Evolutionary conservation across 805 yeast species (phyloP), one percentile per base, ranked within the genome.

Genomic region (Lipomyces mesembrius): DNA sequence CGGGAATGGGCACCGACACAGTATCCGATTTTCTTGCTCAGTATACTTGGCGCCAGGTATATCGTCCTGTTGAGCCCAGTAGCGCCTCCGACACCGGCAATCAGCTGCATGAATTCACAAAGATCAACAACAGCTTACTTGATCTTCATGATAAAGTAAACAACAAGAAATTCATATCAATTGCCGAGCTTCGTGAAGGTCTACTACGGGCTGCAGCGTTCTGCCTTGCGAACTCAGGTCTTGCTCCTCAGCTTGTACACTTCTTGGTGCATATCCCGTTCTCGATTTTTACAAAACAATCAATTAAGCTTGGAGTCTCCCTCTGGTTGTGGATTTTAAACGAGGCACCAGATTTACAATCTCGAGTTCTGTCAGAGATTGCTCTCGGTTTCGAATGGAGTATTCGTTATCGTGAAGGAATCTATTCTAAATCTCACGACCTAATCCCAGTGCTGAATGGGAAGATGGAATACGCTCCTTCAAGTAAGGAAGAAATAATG

Each of bases 391-490:
- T 96, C 90, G 90, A 88, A 76, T 78, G 79, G 51, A 84, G 94
- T 0, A 84, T 92, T 56, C 82, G 84, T 46, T 78, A 82, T 37
- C 79, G 79, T 34, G 79, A 79, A 53, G 98, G 98, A 2, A 76
- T 94, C 11, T 93, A 85, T 76, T 84, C 88, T 6, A 60, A 46
- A 17, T 54, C 62, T 8, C 69, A 68, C 52, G 71, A 68, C 75
- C 75, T 85, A 6, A 74, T 73, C 0, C 63, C 62, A 79, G 82
- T 63, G 88, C 94, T 29, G 90, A 88, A 63, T 88, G 82, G 85
- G 70, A 83, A 82, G 61, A 95, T 95, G 99, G 95, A 91, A 70
- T 95, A 95, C 73, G 80, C 92, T 0, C 98, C 99, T 11, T 87
- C 96, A 57, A 88, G 89, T 77, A 88, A 86, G 71, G 80, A 81